These are phyloP conservation scores for Gracilaria caudata DNA, from an alignment of 23 red algal genomes.

Conservation along the genomic window DNA sequence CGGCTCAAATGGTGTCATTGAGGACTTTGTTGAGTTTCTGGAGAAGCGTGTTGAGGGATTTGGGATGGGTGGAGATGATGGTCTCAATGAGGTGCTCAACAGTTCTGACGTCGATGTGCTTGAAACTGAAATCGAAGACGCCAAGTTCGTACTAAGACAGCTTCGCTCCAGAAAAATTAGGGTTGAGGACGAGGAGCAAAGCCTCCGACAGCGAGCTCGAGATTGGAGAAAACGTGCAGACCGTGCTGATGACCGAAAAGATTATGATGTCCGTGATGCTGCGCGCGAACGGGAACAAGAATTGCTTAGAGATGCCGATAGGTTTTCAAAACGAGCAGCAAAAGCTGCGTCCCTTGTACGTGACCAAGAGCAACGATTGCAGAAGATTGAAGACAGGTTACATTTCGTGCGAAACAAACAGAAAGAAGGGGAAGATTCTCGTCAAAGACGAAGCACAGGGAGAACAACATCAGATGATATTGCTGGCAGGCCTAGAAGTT, in stretches of 20 bases:
- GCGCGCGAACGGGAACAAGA: conserved; percentile 48
- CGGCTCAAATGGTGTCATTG: conserved; percentile 57
- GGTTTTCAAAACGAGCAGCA: conserved; percentile 23
- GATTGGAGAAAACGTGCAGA: conserved; percentile 38
- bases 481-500: neutral
- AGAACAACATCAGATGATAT: neutral
- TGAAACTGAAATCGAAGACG: conserved; percentile 84
- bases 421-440: neutral
- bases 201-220: conserved; percentile 18
- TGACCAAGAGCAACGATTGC: conserved; percentile 45
- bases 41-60: conserved; percentile 74
- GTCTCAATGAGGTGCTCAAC: conserved; percentile 66
- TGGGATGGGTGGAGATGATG: conserved; percentile 55
- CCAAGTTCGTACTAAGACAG: conserved; percentile 75
- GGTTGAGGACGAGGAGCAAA: conserved; percentile 38
- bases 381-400: conserved; percentile 47
- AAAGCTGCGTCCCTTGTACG: conserved; percentile 30
- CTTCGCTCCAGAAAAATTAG: conserved; percentile 17
- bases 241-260: conserved; percentile 6
- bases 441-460: neutral
- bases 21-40: conserved; percentile 97
- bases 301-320: conserved; percentile 24
- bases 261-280: conserved; percentile 48
- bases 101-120: conserved; percentile 70
- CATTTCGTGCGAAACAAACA: conserved; percentile 8